These are phyloP conservation scores for Lepiota venenata DNA, from an alignment of 768 basidiomycete genomes.

Conservation along the genomic window DNA sequence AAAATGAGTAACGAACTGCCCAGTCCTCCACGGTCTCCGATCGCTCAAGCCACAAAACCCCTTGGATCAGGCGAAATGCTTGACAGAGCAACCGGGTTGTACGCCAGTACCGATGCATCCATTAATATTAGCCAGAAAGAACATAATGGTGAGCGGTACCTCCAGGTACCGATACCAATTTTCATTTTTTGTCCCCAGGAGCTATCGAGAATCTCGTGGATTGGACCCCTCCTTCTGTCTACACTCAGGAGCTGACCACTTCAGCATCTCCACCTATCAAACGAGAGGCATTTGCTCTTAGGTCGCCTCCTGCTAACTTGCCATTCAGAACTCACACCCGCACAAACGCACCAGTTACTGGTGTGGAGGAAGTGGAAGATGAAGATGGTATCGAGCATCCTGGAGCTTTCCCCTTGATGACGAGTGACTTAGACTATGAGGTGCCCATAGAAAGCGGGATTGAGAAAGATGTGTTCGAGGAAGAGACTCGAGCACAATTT, in stretches of 20 bases:
- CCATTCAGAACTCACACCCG: too few species aligned
- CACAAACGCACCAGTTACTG: slow-evolving; percentile 15
- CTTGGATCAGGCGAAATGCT: background rate
- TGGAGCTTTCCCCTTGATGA: slow-evolving; percentile 7
- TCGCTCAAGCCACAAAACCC: too few species aligned
- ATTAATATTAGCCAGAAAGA: background rate
- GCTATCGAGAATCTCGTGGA: too few species aligned
- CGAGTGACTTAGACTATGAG: slow-evolving; percentile 5
- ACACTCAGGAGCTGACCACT: too few species aligned
- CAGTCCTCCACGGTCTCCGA: background rate
- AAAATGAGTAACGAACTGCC: too few species aligned
- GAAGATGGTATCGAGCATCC: background rate
- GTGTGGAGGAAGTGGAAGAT: slow-evolving; percentile 9
- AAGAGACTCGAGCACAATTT: background rate
- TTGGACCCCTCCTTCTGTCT: too few species aligned
- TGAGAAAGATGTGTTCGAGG: background rate
- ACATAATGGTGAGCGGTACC: too few species aligned
- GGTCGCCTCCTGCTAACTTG: too few species aligned
- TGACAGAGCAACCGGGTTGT: background rate
- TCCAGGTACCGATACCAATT: too few species aligned
- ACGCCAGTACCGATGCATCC: background rate
- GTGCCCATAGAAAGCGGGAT: background rate
- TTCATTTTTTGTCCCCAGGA: too few species aligned
- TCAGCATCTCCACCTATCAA: too few species aligned
- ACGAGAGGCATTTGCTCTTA: too few species aligned